These are phyloP conservation scores for Paramecium octaurelia DNA, from an alignment of 73 alveolate genomes.

Conservation along the genomic window DNA sequence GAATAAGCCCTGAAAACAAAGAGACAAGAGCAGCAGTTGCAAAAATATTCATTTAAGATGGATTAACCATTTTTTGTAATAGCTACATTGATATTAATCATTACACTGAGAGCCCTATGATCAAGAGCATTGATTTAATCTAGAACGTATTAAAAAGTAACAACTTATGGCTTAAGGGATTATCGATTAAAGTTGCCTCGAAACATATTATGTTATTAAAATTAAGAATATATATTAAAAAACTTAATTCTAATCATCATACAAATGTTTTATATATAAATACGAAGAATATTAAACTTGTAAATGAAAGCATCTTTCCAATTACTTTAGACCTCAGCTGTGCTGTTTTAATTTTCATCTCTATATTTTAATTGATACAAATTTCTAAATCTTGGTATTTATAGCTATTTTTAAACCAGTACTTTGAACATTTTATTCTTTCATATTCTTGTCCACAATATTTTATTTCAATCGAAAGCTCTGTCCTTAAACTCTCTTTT, in stretches of 20 bases:
- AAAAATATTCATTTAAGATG: conserved; percentile 22
- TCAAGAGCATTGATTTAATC: not conserved
- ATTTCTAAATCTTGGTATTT: not conserved
- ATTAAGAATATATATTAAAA: not conserved
- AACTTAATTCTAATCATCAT: too few relatives aligned
- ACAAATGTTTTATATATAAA: too few relatives aligned
- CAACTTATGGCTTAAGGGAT: not conserved
- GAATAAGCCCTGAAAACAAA: not conserved
- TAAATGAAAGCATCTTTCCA: too few relatives aligned
- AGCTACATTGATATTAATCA: not conserved
- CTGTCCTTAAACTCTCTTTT: not conserved
- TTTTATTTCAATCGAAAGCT: not conserved
- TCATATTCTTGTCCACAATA: not conserved
- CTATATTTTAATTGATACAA: not conserved
- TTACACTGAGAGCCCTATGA: not conserved
- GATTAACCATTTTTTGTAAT: not conserved
- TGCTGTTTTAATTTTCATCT: not conserved
- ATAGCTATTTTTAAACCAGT: not conserved
- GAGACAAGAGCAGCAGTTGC: conserved; percentile 16
- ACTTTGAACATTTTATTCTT: not conserved
- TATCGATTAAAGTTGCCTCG: not conserved
- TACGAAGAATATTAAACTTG: too few relatives aligned
- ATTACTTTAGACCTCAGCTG: not conserved
- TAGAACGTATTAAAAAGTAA: not conserved
- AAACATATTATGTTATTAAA: not conserved